Evolutionary conservation across 352 stramenopile genomes (phyloP), one percentile per base, ranked within the genome.

Genomic region (Globisporangium takayamanum): DNA sequence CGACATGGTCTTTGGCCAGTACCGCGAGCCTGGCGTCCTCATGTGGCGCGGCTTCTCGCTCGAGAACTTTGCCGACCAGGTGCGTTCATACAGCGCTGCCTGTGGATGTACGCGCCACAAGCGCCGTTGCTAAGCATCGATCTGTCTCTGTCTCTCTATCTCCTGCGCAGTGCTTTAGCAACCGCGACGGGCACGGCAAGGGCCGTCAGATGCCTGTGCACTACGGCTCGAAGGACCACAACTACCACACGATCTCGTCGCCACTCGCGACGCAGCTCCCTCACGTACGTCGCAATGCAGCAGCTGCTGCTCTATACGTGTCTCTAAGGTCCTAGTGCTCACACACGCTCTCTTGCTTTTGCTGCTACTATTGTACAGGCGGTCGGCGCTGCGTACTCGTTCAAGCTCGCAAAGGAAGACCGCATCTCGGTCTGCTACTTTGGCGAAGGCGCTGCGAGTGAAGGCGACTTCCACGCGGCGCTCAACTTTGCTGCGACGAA

Each of bases 41-140:
- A 98, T 99, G 92, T 99, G 96, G 96, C 83, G 97, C 36, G 97
- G 97, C 14, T 99, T 98, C 69, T 96, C 94, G 12, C 67, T 99
- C 3, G 82, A 99, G 53, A 87, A 98, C 55, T 99, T 99, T 72
- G 92, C 94, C 3, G 95, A 99, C 70, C 96, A 99, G 58, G 68
- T 79, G 71, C 46, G 42, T 39, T 49, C 16, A 2, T 42, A 7
- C 26, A 26, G 11, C 6, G n/a, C 14, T 16, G 26, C 14, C 15
- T 26, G 16, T 15, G 26, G 28, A 25, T 42, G 49, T 12, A 15
- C 16, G 18, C 41, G 41, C 4, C 41, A 7, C 41, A 22, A 8
- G 15, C 14, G 14, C 7, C 42, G 5, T 28, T 37, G 16, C 45
- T 33, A 36, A 44, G 50, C 12, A 25, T n/a, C 42, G 5, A 20